Evolutionary conservation across 2,329 filamentous ascomycete species (phyloP).

Genomic region (Calonectria crousiana): DNA sequence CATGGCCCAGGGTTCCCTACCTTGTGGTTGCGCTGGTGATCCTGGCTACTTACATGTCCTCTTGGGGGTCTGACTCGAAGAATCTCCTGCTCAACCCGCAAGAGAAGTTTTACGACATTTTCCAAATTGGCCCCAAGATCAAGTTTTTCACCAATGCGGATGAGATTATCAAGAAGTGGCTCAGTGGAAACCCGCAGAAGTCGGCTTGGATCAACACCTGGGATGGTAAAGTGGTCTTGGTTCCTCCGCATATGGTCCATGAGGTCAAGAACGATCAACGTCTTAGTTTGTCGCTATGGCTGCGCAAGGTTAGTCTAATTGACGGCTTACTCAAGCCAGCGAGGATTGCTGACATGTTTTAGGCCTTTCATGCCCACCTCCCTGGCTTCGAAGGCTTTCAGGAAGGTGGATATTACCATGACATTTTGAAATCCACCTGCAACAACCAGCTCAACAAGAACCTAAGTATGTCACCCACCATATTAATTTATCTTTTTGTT

Average conservation of each 20-base stretch:
- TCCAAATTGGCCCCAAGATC: not conserved
- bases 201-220: slow-evolving; percentile 7
- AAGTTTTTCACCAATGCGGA: not conserved
- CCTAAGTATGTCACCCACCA: not conserved
- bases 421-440: slow-evolving; percentile 13
- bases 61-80: not conserved
- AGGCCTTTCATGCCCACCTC: not conserved
- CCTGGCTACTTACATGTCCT: not conserved
- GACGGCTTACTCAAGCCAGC: not conserved
- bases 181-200: not conserved
- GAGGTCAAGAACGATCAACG: slow-evolving; percentile 18
- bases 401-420: slow-evolving; percentile 16
- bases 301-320: not conserved
- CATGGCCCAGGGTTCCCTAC: not conserved
- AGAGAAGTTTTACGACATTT: not conserved
- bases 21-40: not conserved
- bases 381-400: slow-evolving; percentile 18
- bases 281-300: slow-evolving; percentile 5
- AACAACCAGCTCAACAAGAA: slow-evolving; percentile 21
- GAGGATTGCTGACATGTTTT: not conserved
- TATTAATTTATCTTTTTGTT: not conserved
- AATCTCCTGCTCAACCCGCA: not conserved
- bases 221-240: slow-evolving; percentile 11
- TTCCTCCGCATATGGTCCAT: slow-evolving; percentile 19
- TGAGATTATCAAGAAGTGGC: not conserved